A percentile compares a stretch with the other conserved stretches of the same genome.
These are phyloP conservation scores for Ochetophila trinervis DNA, from an alignment of 306 rosid genomes.

Conservation along the genomic window DNA sequence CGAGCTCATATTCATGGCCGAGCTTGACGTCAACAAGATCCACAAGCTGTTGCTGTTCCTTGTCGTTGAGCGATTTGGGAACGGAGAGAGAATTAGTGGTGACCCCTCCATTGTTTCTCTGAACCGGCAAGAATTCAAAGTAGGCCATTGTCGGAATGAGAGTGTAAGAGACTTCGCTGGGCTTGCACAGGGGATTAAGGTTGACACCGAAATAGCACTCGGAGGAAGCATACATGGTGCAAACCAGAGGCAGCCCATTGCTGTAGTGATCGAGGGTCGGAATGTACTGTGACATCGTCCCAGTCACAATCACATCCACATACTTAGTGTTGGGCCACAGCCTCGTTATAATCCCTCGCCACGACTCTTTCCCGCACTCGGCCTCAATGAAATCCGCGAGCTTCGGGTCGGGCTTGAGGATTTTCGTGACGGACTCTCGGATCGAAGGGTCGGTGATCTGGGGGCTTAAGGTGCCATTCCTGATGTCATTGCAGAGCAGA, in stretches of 20 bases:
- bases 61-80: conserved; percentile 36
- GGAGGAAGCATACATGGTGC: conserved; percentile 84
- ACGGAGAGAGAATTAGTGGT: conserved; percentile 19
- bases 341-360: conserved; percentile 79
- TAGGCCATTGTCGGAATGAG: conserved; percentile 86
- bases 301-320: conserved; percentile 92
- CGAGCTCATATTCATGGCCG: conserved; percentile 87
- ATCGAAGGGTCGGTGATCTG: conserved; percentile 44
- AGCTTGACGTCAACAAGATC: conserved; percentile 80
- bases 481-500: conserved; percentile 56
- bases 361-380: conserved; percentile 51
- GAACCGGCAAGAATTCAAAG: conserved; percentile 69
- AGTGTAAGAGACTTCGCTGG: conserved; percentile 69
- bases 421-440: conserved; percentile 48
- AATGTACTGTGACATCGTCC: conserved; percentile 93
- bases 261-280: conserved; percentile 75
- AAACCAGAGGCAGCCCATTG: conserved; percentile 82
- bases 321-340: conserved; percentile 88
- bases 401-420: conserved; percentile 48
- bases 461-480: conserved; percentile 51
- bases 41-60: conserved; percentile 47
- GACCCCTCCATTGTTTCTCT: conserved; percentile 38
- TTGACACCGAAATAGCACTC: conserved; percentile 91
- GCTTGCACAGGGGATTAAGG: conserved; percentile 73
- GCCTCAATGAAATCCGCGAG: conserved; percentile 55